Evolutionary conservation across 1,284 basidiomycete genomes (phyloP).

Genomic region (Ceratobasidium papillatum): DNA sequence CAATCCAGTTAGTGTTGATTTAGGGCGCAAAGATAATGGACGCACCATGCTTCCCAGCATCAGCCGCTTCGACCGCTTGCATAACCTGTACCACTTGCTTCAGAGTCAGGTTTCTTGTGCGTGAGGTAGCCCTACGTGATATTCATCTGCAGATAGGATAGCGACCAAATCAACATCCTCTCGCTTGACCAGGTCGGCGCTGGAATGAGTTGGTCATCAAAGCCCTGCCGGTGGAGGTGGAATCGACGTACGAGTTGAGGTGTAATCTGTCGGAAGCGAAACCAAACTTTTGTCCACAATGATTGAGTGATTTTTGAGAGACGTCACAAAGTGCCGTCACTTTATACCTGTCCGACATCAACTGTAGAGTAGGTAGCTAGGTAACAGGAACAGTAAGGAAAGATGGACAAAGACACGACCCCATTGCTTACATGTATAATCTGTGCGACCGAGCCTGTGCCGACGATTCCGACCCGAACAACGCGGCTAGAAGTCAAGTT

Average conservation of each 20-base stretch:
- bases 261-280: constrained; percentile 43
- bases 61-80: constrained; percentile 44
- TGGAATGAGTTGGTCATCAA: constrained; percentile 43
- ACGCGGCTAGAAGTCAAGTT: not conserved
- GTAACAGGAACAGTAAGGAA: constrained; percentile 7
- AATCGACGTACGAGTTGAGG: constrained; percentile 2
- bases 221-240: too few species aligned
- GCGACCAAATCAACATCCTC: constrained; percentile 51
- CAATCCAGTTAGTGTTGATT: constrained; percentile 48
- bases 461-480: constrained; percentile 47
- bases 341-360: constrained; percentile 47
- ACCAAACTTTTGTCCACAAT: constrained; percentile 50
- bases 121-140: constrained; percentile 43
- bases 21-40: constrained; percentile 41
- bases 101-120: not conserved
- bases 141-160: constrained; percentile 48
- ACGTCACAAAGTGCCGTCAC: constrained; percentile 53
- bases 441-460: constrained; percentile 50
- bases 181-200: constrained; percentile 47
- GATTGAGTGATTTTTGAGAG: constrained; percentile 46
- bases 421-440: constrained; percentile 39
- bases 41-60: constrained; percentile 20
- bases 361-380: constrained; percentile 49
- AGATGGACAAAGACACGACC: not conserved
- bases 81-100: not conserved